phyloP scores from a whole-genome alignment of 1,284 basidiomycete species.

The Ceratobasidium sp. region DNA sequence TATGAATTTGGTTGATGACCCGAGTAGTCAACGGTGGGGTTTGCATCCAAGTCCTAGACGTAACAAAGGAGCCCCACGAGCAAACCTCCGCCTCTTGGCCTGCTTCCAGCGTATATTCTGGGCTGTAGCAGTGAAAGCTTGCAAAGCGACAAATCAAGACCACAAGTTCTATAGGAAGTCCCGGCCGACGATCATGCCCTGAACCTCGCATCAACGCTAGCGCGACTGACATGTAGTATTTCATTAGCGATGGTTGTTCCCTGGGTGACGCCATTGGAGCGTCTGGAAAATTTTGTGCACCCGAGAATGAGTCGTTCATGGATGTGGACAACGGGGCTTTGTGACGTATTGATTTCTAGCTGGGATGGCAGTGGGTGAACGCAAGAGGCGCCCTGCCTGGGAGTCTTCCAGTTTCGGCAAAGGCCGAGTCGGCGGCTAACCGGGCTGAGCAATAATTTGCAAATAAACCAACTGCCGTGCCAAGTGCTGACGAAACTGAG shows the following conservation, averaged over 20 bases:
- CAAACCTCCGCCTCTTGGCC: no score
- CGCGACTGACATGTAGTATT: background rate
- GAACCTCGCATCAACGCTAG: background rate
- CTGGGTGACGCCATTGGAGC: background rate
- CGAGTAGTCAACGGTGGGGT: background rate
- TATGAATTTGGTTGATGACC: constrained; percentile 1
- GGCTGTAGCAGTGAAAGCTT: background rate
- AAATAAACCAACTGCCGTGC: no score
- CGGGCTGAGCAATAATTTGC: no score
- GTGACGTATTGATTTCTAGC: no score
- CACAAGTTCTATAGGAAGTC: background rate
- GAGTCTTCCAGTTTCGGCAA: no score
- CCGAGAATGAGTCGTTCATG: background rate
- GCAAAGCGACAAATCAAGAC: constrained; percentile 1
- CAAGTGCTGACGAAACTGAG: no score
- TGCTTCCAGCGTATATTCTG: background rate
- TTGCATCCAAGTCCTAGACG: background rate
- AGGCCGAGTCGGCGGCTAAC: no score
- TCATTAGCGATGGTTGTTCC: background rate
- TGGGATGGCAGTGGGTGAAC: no score
- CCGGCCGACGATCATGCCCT: background rate
- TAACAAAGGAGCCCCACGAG: no score
- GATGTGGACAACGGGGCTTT: no score
- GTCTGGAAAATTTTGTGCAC: background rate
- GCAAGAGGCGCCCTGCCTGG: no score